Evolutionary conservation across 495 filamentous ascomycete genomes (phyloP).

Genomic region (Terfezia claveryi): DNA sequence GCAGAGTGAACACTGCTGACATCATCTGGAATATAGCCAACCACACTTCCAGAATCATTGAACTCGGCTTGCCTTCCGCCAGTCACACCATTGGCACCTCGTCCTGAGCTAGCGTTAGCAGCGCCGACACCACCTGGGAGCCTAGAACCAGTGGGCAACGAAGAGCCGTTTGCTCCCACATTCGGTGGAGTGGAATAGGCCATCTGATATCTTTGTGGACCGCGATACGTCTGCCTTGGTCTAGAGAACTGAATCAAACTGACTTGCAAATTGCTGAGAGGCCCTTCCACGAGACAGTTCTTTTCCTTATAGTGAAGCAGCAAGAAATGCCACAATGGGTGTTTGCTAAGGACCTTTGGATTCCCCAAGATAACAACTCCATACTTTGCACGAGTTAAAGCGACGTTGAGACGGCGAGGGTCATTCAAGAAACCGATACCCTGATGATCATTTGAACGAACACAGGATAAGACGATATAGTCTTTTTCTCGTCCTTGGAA

Average conservation of each 20-base stretch:
- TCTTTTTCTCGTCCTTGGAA: constrained; percentile 99
- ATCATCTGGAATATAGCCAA: constrained; percentile 91
- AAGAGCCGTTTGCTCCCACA: constrained; percentile 3
- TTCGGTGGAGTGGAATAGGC: constrained; percentile 47
- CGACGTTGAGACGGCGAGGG: constrained; percentile 95
- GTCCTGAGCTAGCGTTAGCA: constrained; percentile 9
- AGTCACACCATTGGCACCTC: constrained; percentile 27
- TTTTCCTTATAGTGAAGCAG: constrained; percentile 93
- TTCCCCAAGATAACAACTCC: constrained; percentile 92
- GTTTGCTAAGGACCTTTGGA: constrained; percentile 92
- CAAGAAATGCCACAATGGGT: constrained; percentile 93
- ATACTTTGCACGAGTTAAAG: constrained; percentile 89
- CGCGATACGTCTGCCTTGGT: constrained; percentile 79
- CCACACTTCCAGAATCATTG: constrained; percentile 63
- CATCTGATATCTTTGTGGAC: constrained; percentile 73
- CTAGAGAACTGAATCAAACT: constrained; percentile 88
- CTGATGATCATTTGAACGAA: constrained; percentile 97
- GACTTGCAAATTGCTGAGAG: constrained; percentile 85
- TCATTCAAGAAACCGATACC: constrained; percentile 98
- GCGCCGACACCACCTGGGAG: constrained; percentile 19
- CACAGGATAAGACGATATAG: constrained; percentile 94
- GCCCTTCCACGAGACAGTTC: constrained; percentile 88
- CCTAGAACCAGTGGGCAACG: constrained; percentile 14
- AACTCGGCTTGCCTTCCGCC: constrained; percentile 41
- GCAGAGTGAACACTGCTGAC: constrained; percentile 90